Conservation (phyloP, 805 yeast species). For the Candida bentonensis region DNA sequence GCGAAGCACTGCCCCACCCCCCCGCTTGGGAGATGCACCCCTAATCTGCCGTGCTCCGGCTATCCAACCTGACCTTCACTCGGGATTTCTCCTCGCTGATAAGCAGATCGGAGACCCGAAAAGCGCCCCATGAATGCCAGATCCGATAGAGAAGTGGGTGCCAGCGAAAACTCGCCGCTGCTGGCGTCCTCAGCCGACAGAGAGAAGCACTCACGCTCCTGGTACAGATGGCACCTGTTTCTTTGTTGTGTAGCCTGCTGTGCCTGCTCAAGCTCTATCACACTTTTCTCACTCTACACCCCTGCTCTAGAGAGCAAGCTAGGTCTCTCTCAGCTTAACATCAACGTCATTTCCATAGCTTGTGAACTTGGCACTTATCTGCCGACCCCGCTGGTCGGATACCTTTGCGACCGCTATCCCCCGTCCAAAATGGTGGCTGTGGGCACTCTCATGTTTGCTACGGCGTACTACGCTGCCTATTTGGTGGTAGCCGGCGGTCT, state of each 20-base stretch:
- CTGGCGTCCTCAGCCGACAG: too few species aligned
- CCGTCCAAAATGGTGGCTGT: slow-evolving; percentile 56
- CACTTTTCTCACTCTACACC: slow-evolving; percentile 70
- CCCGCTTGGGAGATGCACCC: too few species aligned
- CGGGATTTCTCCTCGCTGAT: too few species aligned
- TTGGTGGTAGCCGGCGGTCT: slow-evolving; percentile 16
- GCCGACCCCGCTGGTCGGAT: slow-evolving; percentile 70
- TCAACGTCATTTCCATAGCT: slow-evolving; percentile 60
- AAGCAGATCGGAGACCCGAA: too few species aligned
- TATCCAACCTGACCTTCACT: too few species aligned
- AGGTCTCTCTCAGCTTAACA: slow-evolving; percentile 48
- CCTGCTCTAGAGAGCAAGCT: slow-evolving; percentile 47
- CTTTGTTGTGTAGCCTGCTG: slow-evolving; percentile 20
- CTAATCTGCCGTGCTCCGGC: too few species aligned
- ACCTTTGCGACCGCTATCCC: slow-evolving; percentile 74
- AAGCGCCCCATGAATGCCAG: too few species aligned
- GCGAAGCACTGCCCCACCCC: too few species aligned
- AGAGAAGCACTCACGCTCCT: not conserved
- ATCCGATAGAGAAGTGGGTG: too few species aligned
- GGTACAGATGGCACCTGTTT: slow-evolving; percentile 1
- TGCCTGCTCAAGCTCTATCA: slow-evolving; percentile 67
- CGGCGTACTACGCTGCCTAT: slow-evolving; percentile 48
- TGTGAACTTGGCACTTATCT: slow-evolving; percentile 74
- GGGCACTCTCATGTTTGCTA: slow-evolving; percentile 46
- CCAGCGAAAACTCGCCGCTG: too few species aligned